Percentiles rank a stretch among this genome's conserved stretches.
phyloP scores from a whole-genome alignment of 805 yeast genomes.

The Blastobotrys attinorum region DNA sequence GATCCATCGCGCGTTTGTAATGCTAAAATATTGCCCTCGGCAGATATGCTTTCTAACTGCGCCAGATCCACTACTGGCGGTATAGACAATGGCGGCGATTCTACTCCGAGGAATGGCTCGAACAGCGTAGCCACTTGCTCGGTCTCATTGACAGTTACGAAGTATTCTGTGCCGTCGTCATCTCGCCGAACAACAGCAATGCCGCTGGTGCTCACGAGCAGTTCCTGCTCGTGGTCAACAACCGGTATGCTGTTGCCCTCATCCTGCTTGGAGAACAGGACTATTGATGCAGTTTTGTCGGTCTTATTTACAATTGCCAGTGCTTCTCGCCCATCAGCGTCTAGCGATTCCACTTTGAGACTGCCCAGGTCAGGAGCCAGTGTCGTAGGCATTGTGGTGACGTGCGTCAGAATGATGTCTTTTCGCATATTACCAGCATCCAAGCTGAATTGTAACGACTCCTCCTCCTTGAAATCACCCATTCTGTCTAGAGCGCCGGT shows the following conservation, averaged over 20 bases:
- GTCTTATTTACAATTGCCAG: conserved; percentile 44
- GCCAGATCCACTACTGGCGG: no score
- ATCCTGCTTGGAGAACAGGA: conserved; percentile 37
- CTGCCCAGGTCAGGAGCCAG: neutral
- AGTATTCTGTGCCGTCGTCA: conserved; percentile 24
- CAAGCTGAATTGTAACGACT: conserved; percentile 4
- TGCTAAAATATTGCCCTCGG: no score
- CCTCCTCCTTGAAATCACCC: conserved; percentile 2
- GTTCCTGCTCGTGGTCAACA: conserved; percentile 28
- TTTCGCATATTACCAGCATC: conserved; percentile 35
- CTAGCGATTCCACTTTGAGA: conserved; percentile 29
- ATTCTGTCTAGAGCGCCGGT: conserved; percentile 12
- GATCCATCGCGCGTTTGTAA: no score
- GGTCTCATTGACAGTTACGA: conserved; percentile 8
- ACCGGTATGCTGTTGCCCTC: conserved; percentile 29
- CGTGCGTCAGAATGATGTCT: conserved; percentile 58
- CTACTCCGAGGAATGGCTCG: conserved; percentile 50
- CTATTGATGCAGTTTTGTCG: conserved; percentile 39
- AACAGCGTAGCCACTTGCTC: conserved; percentile 32
- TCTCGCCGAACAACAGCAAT: conserved; percentile 29
- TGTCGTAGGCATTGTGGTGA: neutral
- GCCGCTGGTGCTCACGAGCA: conserved; percentile 28
- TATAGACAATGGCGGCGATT: conserved; percentile 24
- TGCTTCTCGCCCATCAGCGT: conserved; percentile 51
- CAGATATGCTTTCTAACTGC: conserved; percentile 4